Evolutionary conservation across 108 stramenopile genomes (phyloP).

Genomic region (Fragilaria crotonensis): DNA sequence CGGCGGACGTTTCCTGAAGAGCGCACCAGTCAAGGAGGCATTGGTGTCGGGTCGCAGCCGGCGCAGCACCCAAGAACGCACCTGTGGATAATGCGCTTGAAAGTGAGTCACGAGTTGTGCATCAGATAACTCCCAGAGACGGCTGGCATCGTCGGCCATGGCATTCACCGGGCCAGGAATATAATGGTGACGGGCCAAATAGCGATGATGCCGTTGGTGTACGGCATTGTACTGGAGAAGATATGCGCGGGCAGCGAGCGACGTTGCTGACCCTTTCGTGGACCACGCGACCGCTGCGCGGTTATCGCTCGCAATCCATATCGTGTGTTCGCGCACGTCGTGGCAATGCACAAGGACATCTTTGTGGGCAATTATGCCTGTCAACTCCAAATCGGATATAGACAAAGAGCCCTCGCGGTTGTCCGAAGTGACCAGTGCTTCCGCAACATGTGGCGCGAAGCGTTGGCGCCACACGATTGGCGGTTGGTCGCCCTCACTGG

Average conservation of each 20-base stretch:
- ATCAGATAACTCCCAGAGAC: conserved; percentile 17
- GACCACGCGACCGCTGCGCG: conserved; percentile 27
- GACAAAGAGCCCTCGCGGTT: conserved; percentile 24
- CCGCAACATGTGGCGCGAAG: conserved; percentile 19
- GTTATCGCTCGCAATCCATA: conserved; percentile 24
- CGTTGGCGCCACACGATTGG: too few relatives aligned
- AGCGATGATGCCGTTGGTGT: conserved; percentile 29
- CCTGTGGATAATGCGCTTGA: conserved; percentile 15
- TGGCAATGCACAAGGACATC: conserved; percentile 23
- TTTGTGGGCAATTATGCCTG: conserved; percentile 31
- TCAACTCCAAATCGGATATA: conserved; percentile 34
- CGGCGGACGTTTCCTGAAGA: too few relatives aligned
- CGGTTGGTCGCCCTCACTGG: too few relatives aligned
- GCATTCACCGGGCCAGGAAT: too few relatives aligned
- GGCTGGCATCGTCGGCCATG: too few relatives aligned
- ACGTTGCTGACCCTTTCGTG: conserved; percentile 25
- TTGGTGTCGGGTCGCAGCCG: neutral
- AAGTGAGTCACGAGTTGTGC: conserved; percentile 10
- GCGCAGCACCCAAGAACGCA: conserved; percentile 12
- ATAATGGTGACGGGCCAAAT: too few relatives aligned
- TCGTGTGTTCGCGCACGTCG: conserved; percentile 29
- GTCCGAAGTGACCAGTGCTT: conserved; percentile 5
- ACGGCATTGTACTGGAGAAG: too few relatives aligned
- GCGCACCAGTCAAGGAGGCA: too few relatives aligned
- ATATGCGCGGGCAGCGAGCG: too few relatives aligned